Base-by-base conservation (phyloP, 768 basidiomycete genomes). In the Ramaria sp. region DNA sequence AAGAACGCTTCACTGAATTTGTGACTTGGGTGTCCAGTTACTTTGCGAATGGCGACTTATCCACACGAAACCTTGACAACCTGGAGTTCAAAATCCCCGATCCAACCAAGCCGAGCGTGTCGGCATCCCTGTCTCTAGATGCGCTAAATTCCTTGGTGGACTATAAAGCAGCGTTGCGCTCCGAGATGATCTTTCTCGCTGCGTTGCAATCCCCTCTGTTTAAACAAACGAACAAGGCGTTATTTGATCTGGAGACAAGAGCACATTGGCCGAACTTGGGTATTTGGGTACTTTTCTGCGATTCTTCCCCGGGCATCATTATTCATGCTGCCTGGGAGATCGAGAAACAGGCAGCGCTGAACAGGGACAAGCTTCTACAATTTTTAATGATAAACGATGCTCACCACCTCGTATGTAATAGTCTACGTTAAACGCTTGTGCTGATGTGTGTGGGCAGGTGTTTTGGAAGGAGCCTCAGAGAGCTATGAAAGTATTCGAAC, bases 81-180 rank as follows among this genome's bases (percentile, higher is more conserved):
- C 67, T 72, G 9, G 57, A 57, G 1, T 66, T 63, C 57, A 62
- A 68, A 20, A 7, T 68, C 9, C 64, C 68, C 0, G 51, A 34
- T 20, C 51, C 30, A 17, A n/a, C 20, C 7, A 31, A n/a, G 13
- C 46, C 27, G 15, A 19, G 30, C 10, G 46, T 33, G 10, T 24
- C 27, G 31, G 12, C 47, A 17, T 30, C 19, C 50, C 38, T 37
- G n/a, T 15, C n/a, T n/a, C n/a, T n/a, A n/a, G n/a, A n/a, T n/a
- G n/a, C n/a, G n/a, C n/a, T n/a, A n/a, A n/a, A n/a, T n/a, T n/a
- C n/a, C n/a, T n/a, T n/a, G n/a, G n/a, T n/a, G n/a, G n/a, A n/a
- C n/a, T n/a, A n/a, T n/a, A 30, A 30, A 38, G 7, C 59, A 6
- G 38, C 48, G 34, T 4, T 9, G 13, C 58, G 57, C 7, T 59